Base-by-base conservation (phyloP, 345 rosid species). In the Rhodomyrtus tomentosa region DNA sequence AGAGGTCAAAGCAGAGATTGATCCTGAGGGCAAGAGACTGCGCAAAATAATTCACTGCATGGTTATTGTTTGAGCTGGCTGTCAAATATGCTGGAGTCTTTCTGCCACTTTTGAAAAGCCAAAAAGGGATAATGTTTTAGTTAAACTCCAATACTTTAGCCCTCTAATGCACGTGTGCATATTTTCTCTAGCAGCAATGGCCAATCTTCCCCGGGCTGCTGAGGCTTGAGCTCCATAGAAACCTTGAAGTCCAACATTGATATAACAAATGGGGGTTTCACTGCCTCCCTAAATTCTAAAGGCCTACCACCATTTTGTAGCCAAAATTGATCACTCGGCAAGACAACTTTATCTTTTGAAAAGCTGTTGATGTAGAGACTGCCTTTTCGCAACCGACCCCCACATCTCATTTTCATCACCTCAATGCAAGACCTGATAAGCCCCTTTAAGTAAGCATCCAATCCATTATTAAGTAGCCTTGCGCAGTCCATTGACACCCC, bases 131-230 rank as follows among this genome's bases (percentile, higher is more conserved):
- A 11, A 12, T 48, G 52, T 32, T 29, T 24, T 16, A 83, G 22
- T 62, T 81, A 83, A 27, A 82, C 76, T 40, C 81, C 49, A 55
- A 53, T 83, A 55, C 74, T 82, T 87, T 85, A 86, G 79, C 87
- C 88, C 27, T 87, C 84, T 16, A 83, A 86, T 22, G 83, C 79
- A 81, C 73, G 81, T 48, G 80, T 29, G 54, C 84, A 88, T 49
- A 89, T 90, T 89, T 87, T 91, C 90, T 91, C 94, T 84, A 90
- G 86, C 86, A 88, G 84, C 90, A 86, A 81, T 49, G 92, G 90
- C 92, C 94, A 90, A 80, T 90, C 87, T 87, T 88, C 93, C 42
- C 92, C 91, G 13, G 90, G 94, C 68, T 89, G 90, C 83, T 86
- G 93, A 55, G 92, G 93, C 50, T 84, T 91, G 36, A 91, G 90